Evolutionary conservation across 2,329 filamentous ascomycete species (phyloP), one percentile per base, ranked within the genome.

Genomic region (Fusarium sp.): DNA sequence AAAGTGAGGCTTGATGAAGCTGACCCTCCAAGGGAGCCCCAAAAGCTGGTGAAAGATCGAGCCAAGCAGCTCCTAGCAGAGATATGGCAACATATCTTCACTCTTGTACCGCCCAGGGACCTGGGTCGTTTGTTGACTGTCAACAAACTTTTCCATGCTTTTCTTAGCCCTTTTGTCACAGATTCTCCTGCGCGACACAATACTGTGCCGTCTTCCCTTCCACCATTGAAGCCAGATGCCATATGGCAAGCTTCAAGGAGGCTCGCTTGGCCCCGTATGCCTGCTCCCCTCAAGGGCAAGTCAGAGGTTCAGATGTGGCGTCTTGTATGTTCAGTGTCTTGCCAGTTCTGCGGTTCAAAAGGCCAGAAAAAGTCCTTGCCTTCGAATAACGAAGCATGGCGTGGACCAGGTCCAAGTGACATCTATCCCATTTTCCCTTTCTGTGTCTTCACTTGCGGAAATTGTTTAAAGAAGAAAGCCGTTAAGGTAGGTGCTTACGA

Each of bases 251-350:
- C 84, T 69, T 91, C 92, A 72, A 88, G 92, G 75, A 89, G 89
- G 72, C 80, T 82, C 21, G 90, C 88, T 77, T 87, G 88, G 81
- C 88, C 88, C 26, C 85, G 86, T 69, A 88, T 94, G 82, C 93
- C 93, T 46, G 84, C 85, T 57, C 92, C 92, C 28, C 83, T 95
- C 49, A 81, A 82, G 53, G 85, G 84, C 60, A 87, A 86, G 75
- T 87, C 87, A 41, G 93, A 96, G 78, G 82, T 92, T 68, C 87
- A 91, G 41, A 94, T 94, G 92, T 93, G 93, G 87, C 87, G 86
- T 74, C 81, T 96, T 50, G 84, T 89, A 35, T 89, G 88, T 77
- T 86, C 87, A 47, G 81, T 76, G 29, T 79, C 76, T 56, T 97
- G 93, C 77, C 89, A 94, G 74, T 88, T 90, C 70, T 96, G 93